Percentiles rank a stretch among this genome's conserved stretches.
Conservation (phyloP, 305 asterid genomes). For the Solanum hybrid region DNA sequence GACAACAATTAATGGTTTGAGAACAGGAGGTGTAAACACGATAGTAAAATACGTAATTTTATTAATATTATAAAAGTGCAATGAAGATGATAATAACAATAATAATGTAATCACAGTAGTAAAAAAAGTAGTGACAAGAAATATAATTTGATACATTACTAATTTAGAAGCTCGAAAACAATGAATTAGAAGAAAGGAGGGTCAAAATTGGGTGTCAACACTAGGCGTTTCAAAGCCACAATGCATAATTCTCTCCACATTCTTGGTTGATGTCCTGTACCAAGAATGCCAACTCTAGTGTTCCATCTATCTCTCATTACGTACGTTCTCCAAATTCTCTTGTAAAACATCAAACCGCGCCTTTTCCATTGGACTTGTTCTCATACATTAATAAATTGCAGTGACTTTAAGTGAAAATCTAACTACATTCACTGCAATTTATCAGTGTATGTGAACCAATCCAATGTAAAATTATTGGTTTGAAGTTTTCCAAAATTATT, state of each 20-base stretch:
- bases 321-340: not conserved
- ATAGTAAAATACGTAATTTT: too few relatives aligned
- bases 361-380: not conserved
- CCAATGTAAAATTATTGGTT: not conserved
- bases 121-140: too few relatives aligned
- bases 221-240: not conserved
- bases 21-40: not conserved
- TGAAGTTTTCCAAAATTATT: too few relatives aligned
- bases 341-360: not conserved
- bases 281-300: not conserved
- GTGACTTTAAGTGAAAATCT: not conserved
- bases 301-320: not conserved
- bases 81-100: not conserved
- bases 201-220: not conserved
- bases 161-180: too few relatives aligned
- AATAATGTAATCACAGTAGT: not conserved
- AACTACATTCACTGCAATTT: not conserved
- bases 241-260: not conserved
- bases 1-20: not conserved
- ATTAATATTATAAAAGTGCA: too few relatives aligned
- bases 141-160: too few relatives aligned
- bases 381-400: not conserved
- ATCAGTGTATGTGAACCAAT: not conserved
- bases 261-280: not conserved
- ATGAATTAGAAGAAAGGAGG: too few relatives aligned